These are phyloP conservation scores for Cyathus olla DNA, from an alignment of 1,284 basidiomycete species.

Conservation along the genomic window DNA sequence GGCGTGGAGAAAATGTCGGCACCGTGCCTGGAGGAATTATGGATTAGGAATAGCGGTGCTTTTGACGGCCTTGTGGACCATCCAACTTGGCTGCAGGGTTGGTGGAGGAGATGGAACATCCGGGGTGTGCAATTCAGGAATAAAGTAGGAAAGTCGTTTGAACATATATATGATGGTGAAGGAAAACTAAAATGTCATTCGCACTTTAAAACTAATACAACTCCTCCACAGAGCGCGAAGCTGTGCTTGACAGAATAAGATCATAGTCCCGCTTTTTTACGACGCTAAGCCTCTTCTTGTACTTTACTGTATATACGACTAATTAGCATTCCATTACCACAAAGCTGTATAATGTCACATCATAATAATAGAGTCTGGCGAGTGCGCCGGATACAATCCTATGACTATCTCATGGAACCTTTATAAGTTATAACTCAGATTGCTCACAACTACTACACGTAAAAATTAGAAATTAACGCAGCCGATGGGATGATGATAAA, in stretches of 20 bases:
- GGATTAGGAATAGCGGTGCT: conserved; percentile 51
- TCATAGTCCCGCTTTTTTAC: neutral
- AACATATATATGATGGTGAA: conserved; percentile 23
- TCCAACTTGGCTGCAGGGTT: conserved; percentile 40
- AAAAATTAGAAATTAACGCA: too few relatives aligned
- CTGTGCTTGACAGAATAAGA: neutral
- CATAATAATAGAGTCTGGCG: neutral
- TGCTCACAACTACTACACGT: too few relatives aligned
- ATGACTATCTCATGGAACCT: neutral
- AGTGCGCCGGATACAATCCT: neutral
- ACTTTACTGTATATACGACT: too few relatives aligned
- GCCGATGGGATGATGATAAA: too few relatives aligned
- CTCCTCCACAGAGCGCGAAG: too few relatives aligned
- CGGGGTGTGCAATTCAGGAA: conserved; percentile 50
- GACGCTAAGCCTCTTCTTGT: too few relatives aligned
- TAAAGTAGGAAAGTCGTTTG: conserved; percentile 46
- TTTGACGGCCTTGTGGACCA: conserved; percentile 45
- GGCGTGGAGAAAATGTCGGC: conserved; percentile 47
- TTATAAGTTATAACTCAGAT: neutral
- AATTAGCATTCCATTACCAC: neutral
- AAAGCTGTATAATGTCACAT: neutral
- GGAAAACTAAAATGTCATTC: too few relatives aligned
- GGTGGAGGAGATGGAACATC: conserved; percentile 48
- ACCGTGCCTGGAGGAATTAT: conserved; percentile 47
- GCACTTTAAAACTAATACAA: too few relatives aligned